Evolutionary conservation across 768 basidiomycete species (phyloP).

Genomic region (Naematelia aurantialba): DNA sequence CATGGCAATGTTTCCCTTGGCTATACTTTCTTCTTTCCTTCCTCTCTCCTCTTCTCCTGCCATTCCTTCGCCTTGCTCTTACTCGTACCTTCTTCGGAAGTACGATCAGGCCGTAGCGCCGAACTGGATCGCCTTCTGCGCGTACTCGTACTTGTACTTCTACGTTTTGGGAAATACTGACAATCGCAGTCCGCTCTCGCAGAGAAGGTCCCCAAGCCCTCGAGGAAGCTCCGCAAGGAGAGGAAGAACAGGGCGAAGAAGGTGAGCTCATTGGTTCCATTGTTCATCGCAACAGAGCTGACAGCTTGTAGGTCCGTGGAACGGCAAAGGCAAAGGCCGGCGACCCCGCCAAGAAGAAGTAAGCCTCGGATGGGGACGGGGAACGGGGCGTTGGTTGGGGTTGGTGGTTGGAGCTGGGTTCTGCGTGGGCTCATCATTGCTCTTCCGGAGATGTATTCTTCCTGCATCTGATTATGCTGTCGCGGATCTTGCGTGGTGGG

Average conservation of each 20-base stretch:
- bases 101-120: too few species aligned
- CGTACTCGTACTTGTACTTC: too few species aligned
- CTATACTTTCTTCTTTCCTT: too few species aligned
- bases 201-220: slow-evolving; percentile 80
- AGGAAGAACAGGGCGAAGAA: slow-evolving; percentile 99
- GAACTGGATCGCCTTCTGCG: too few species aligned
- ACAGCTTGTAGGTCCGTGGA: slow-evolving; percentile 69
- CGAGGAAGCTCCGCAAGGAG: slow-evolving; percentile 98
- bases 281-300: neutral
- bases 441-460: neutral
- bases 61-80: neutral
- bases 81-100: too few species aligned
- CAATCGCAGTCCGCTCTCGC: slow-evolving; percentile 53
- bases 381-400: too few species aligned
- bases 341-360: slow-evolving; percentile 52
- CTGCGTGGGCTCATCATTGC: neutral
- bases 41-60: neutral
- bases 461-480: neutral
- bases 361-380: too few species aligned
- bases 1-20: too few species aligned
- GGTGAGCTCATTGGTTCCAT: slow-evolving; percentile 55
- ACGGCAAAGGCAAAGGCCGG: slow-evolving; percentile 89
- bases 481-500: neutral
- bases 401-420: neutral
- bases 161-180: too few species aligned